Conservation (phyloP, 768 basidiomycete species). For the Hirschioporus abietinus region DNA sequence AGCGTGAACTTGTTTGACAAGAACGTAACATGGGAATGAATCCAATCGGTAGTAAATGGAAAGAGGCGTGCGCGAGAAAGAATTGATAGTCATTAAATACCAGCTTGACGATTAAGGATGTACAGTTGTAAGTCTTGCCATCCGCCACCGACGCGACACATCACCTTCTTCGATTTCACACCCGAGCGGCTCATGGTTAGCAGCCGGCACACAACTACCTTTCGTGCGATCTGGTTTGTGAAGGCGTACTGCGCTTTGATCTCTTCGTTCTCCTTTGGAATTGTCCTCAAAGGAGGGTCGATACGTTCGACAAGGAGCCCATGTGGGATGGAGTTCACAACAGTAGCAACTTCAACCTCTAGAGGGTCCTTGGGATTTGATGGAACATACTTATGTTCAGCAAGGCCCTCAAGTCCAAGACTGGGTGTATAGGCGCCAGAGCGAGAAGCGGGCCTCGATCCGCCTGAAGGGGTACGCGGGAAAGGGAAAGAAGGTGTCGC, state of each 20-base stretch:
- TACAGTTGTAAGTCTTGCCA: constrained; percentile 80
- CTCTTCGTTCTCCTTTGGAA: constrained; percentile 72
- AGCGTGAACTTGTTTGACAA: neutral
- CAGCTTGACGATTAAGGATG: constrained; percentile 71
- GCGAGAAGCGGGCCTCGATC: constrained; percentile 61
- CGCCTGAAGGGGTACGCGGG: constrained; percentile 2
- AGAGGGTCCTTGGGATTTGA: constrained; percentile 72
- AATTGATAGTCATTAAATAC: constrained; percentile 34
- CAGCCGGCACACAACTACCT: constrained; percentile 73
- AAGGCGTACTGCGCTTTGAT: constrained; percentile 81
- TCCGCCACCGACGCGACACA: constrained; percentile 87
- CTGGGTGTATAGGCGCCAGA: constrained; percentile 56
- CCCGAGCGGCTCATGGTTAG: constrained; percentile 66
- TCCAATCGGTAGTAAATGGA: neutral
- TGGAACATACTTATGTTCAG: constrained; percentile 59
- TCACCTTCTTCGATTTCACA: constrained; percentile 66
- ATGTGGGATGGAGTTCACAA: constrained; percentile 75
- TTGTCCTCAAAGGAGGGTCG: constrained; percentile 64
- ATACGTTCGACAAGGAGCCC: constrained; percentile 74
- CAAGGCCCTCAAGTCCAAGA: constrained; percentile 39
- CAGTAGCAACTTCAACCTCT: constrained; percentile 68
- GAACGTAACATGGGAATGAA: neutral
- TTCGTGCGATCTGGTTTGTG: constrained; percentile 64
- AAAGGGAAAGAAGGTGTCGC: constrained; percentile 35
- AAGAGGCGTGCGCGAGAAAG: neutral